Percentiles rank a stretch among this genome's conserved stretches.
Evolutionary conservation across 2,329 filamentous ascomycete species (phyloP).

Genomic region (Venturiaceae sp.): DNA sequence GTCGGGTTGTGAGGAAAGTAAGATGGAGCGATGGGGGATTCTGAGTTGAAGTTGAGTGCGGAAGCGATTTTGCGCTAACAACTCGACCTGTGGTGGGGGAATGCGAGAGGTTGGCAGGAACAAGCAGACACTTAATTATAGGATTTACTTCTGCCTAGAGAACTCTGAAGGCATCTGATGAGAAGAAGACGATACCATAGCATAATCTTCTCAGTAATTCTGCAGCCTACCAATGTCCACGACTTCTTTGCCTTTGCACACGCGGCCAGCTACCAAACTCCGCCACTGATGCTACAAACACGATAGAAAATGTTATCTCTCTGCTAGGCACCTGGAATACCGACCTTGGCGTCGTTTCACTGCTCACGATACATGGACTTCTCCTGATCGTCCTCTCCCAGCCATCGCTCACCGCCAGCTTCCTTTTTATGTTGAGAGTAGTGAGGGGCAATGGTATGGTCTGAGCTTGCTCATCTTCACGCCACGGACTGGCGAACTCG

Average conservation of each 20-base stretch:
- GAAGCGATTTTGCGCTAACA: neutral
- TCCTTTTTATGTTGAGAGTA: neutral
- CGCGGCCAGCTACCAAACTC: neutral
- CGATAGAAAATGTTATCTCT: neutral
- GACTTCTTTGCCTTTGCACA: neutral
- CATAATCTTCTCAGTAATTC: too few species aligned
- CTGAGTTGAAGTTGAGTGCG: neutral
- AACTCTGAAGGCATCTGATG: too few species aligned
- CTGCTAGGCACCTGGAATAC: slow-evolving; percentile 1
- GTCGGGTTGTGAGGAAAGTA: neutral
- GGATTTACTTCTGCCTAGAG: too few species aligned
- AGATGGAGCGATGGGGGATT: neutral
- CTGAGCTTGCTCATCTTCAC: neutral
- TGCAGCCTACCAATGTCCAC: neutral
- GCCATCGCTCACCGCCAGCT: neutral
- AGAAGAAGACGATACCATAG: neutral
- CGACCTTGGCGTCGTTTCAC: neutral
- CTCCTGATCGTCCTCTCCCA: neutral
- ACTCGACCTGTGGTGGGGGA: neutral
- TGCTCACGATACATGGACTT: neutral
- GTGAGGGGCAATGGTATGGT: neutral
- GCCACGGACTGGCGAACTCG: neutral
- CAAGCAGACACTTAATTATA: neutral
- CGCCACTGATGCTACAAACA: neutral
- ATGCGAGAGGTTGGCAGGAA: neutral